Evolutionary conservation across 139 green algal species (phyloP).

Genomic region (Nannochloris sp.): DNA sequence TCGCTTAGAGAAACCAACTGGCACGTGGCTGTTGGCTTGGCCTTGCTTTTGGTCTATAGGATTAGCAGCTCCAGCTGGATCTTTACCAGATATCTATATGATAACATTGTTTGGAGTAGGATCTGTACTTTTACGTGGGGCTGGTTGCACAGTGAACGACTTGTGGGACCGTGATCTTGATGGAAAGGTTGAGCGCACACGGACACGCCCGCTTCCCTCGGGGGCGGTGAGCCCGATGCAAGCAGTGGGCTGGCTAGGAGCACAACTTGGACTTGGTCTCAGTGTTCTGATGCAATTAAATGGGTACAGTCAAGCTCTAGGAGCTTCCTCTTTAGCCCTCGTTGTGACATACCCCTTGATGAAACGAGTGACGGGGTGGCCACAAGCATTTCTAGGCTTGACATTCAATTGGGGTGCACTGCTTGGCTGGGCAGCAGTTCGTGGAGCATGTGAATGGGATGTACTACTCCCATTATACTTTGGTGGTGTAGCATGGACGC

Average conservation of each 20-base stretch:
- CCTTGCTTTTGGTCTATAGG: conserved; percentile 92
- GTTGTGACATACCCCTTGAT: conserved; percentile 90
- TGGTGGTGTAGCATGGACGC: conserved; percentile 77
- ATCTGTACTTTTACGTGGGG: conserved; percentile 73
- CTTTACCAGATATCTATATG: conserved; percentile 60
- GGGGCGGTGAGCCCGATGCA: conserved; percentile 40
- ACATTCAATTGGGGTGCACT: conserved; percentile 98
- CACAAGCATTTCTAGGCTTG: conserved; percentile 75
- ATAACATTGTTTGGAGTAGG: conserved; percentile 78
- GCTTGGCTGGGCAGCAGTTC: conserved; percentile 81
- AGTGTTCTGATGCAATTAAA: conserved; percentile 93
- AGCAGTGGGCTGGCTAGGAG: conserved; percentile 65
- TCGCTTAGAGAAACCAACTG: conserved; percentile 85
- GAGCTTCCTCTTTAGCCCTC: conserved; percentile 78
- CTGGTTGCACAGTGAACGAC: conserved; percentile 98
- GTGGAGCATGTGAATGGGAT: conserved; percentile 56
- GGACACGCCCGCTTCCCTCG: conserved; percentile 57
- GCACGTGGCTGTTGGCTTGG: conserved; percentile 86
- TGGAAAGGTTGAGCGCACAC: conserved; percentile 63
- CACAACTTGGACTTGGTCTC: conserved; percentile 74
- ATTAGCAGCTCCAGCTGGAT: conserved; percentile 64
- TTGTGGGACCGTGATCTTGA: conserved; percentile 88
- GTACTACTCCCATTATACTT: conserved; percentile 83
- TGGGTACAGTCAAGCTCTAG: conserved; percentile 76
- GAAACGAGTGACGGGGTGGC: conserved; percentile 92